Evolutionary conservation across 2,329 filamentous ascomycete genomes (phyloP), one percentile per base, ranked within the genome.

Genomic region (Ophiocordyceps robertsii): DNA sequence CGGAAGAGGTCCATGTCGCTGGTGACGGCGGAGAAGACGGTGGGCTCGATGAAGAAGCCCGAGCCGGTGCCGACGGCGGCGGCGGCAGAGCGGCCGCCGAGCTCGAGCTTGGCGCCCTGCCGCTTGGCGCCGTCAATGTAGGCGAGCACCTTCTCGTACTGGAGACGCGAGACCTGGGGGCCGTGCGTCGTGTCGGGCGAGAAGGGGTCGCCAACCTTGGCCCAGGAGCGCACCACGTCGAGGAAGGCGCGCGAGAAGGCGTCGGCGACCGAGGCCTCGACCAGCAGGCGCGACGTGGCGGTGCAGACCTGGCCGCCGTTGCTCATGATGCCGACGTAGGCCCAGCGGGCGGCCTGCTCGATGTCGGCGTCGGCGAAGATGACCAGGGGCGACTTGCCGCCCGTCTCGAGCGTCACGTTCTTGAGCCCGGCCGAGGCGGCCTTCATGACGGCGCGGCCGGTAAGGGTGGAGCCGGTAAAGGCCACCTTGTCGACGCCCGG

Each of bases 381-480:
- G 10, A 83, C 52, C 2, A 81, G 62, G 0, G 79, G 77, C 4
- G 71, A 77, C 59, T 84, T 83, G 43, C 80, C 80, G 32, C 80
- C 80, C 12, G 77, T 77, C 60, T 82, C 78, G 9, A 82, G 66
- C 1, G 76, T 81, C 44, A 81, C 75, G 53, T 79, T 80, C 61
- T 81, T 81, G 52, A 77, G 63, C 49, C 68, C 84, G 1, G 72
- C 62, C n/a, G 76, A 70, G 0, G 84, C 82, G 60, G 75, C 70
- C 56, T 84, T 84, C 82, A 88, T 87, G 48, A 89, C 84, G 40
- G 80, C 70, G 43, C 76, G 75, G 8, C 80, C 84, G 0, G 83
- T 88, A 2, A 67, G 65, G 0, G 84, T 89, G 4, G 77, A 83
- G 33, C 84, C 84, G 0, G 84, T 89, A 49, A 89, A 90, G 0